phyloP scores from a whole-genome alignment of 2,329 filamentous ascomycete species.

The Cladobotryum mycophilum region DNA sequence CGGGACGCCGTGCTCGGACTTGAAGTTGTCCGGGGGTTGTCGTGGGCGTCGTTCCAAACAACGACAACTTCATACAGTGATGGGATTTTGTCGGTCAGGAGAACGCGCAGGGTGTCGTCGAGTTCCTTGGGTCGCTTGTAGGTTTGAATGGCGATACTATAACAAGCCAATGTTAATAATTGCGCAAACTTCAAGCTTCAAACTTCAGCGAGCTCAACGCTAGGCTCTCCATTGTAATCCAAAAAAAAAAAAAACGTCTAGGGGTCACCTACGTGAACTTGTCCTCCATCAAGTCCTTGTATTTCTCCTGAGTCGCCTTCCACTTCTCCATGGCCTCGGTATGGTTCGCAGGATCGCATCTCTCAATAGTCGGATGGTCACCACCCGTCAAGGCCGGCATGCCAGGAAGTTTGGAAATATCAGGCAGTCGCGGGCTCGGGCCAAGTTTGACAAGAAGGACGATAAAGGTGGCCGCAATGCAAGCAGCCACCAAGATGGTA shows the following conservation, averaged over 20 bases:
- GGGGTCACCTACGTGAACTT: constrained; percentile 21
- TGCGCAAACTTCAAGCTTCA: too few species aligned
- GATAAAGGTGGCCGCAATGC: constrained; percentile 7
- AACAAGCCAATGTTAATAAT: neutral
- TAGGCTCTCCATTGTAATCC: neutral
- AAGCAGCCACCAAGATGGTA: constrained; percentile 7
- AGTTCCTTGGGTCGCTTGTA: constrained; percentile 22
- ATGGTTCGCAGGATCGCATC: constrained; percentile 7
- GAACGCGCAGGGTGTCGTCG: constrained; percentile 16
- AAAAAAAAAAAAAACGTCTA: neutral
- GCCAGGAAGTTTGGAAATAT: constrained; percentile 4
- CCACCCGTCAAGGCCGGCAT: neutral
- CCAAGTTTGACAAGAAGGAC: constrained; percentile 8
- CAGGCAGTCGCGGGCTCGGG: constrained; percentile 5
- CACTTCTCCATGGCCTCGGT: constrained; percentile 6
- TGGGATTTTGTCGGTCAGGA: constrained; percentile 17
- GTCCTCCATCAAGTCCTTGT: constrained; percentile 32
- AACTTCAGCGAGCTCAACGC: too few species aligned
- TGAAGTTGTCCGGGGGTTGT: constrained; percentile 17
- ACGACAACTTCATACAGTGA: constrained; percentile 23
- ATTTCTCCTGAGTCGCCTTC: constrained; percentile 21
- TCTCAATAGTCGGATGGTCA: neutral
- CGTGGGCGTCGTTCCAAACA: constrained; percentile 23
- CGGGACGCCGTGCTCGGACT: constrained; percentile 17
- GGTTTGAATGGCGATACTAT: constrained; percentile 22